phyloP scores from a whole-genome alignment of 805 yeast genomes.

The Barnettozyma siamensis region DNA sequence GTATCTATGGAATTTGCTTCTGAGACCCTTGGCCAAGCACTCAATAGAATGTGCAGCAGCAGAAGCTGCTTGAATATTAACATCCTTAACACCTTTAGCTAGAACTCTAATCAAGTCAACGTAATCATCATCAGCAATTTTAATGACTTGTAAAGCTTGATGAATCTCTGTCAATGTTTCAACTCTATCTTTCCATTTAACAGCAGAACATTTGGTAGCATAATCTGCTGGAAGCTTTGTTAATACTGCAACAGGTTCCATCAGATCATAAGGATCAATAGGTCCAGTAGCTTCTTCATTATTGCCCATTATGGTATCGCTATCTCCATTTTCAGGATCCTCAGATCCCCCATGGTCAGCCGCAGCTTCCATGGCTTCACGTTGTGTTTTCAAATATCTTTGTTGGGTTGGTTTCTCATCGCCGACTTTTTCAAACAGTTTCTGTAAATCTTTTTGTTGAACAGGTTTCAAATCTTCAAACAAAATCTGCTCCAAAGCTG shows the following conservation, averaged over 20 bases:
- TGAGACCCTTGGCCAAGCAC: conserved; percentile 60
- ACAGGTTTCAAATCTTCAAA: conserved; percentile 80
- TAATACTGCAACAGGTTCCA: conserved; percentile 64
- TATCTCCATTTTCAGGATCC: conserved; percentile 13
- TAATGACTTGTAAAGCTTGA: conserved; percentile 45
- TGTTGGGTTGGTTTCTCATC: conserved; percentile 43
- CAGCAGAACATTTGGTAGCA: conserved; percentile 44
- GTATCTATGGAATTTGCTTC: conserved; percentile 50
- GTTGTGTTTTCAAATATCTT: conserved; percentile 50
- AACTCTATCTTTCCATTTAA: conserved; percentile 90
- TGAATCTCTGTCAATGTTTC: conserved; percentile 69
- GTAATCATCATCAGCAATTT: conserved; percentile 59
- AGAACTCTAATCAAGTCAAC: conserved; percentile 53
- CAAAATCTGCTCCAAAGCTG: conserved; percentile 46
- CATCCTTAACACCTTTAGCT: conserved; percentile 78
- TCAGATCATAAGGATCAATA: conserved; percentile 64
- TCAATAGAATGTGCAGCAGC: conserved; percentile 65
- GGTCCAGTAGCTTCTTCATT: conserved; percentile 22
- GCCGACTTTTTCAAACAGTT: conserved; percentile 53
- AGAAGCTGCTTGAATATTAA: conserved; percentile 81
- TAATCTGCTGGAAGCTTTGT: conserved; percentile 63
- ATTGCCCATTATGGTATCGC: conserved; percentile 22
- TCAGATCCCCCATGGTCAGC: conserved; percentile 10
- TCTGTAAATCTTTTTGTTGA: conserved; percentile 78
- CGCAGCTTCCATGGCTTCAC: conserved; percentile 31